Evolutionary conservation across 75 land plant species (phyloP).

Genomic region (Isoetes taiwanensis): DNA sequence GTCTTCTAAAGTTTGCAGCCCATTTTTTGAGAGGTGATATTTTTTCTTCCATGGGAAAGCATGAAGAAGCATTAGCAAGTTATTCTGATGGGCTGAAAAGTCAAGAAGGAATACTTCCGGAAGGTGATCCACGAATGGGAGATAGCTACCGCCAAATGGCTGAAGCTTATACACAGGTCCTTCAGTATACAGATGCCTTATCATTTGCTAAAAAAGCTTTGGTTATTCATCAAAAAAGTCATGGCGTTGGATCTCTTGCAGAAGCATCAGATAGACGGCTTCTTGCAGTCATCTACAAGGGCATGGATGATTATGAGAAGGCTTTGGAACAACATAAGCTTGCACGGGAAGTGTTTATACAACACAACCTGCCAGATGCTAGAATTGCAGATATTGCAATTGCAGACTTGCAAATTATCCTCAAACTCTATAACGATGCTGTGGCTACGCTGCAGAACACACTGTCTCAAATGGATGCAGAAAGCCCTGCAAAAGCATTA

Average conservation of each 20-base stretch:
- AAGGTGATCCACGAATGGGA: conserved; percentile 43
- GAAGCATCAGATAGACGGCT: conserved; percentile 59
- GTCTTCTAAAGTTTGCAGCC: conserved; percentile 41
- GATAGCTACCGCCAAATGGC: conserved; percentile 38
- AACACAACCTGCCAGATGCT: conserved; percentile 36
- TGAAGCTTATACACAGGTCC: conserved; percentile 44
- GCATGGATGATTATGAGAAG: conserved; percentile 64
- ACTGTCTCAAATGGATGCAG: conserved; percentile 7
- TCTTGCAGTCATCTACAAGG: conserved; percentile 56
- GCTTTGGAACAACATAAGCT: conserved; percentile 50
- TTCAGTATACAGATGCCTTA: conserved; percentile 57
- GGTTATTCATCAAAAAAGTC: conserved; percentile 33
- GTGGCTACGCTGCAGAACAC: conserved; percentile 22
- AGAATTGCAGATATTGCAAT: conserved; percentile 48
- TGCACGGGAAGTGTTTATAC: conserved; percentile 34
- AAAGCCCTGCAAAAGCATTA: background rate
- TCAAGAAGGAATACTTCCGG: conserved; percentile 35
- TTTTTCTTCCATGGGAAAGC: conserved; percentile 53
- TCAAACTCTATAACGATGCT: conserved; percentile 55
- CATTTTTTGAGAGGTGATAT: conserved; percentile 45
- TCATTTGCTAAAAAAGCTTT: conserved; percentile 54
- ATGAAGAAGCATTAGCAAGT: conserved; percentile 55
- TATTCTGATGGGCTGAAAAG: conserved; percentile 34
- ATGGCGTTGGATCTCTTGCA: conserved; percentile 60
- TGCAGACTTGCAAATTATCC: conserved; percentile 60